Percentiles rank a stretch among this genome's conserved stretches.
Conservation (phyloP, 305 asterid genomes). For the Rubia tinctorum region DNA sequence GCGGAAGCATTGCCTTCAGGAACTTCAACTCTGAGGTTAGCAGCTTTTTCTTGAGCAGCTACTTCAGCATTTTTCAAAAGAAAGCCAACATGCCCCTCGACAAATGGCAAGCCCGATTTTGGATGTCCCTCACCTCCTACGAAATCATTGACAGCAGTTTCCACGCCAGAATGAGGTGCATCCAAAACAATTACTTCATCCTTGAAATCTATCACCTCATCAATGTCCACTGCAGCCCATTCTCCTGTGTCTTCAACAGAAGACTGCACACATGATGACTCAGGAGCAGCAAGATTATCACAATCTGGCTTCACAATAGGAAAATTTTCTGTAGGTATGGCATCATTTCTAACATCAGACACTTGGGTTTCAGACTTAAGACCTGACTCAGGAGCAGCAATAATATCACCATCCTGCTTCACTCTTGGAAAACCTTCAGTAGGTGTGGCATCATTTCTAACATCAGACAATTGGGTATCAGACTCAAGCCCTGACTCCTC, state of each 20-base stretch:
- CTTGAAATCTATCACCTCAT: conserved; percentile 32
- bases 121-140: conserved; percentile 26
- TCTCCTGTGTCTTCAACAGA: conserved; percentile 36
- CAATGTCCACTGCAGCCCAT: conserved; percentile 36
- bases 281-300: conserved; percentile 27
- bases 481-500: conserved; percentile 15
- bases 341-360: neutral
- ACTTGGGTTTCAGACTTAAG: neutral
- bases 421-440: no score
- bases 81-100: conserved; percentile 16
- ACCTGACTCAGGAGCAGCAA: neutral
- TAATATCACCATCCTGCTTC: no score
- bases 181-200: conserved; percentile 26
- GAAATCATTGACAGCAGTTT: conserved; percentile 23
- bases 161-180: conserved; percentile 20
- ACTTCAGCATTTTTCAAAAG: conserved; percentile 25
- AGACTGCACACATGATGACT: conserved; percentile 25
- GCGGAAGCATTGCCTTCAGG: conserved; percentile 24
- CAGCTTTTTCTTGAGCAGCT: conserved; percentile 20
- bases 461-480: conserved; percentile 29
- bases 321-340: conserved; percentile 21
- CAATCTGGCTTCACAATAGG: conserved; percentile 23
- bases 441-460: no score
- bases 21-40: conserved; percentile 23
- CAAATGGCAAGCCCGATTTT: conserved; percentile 21